These are phyloP conservation scores for Periglandula ipomoeae DNA, from an alignment of 2,329 filamentous ascomycete species.

Conservation along the genomic window DNA sequence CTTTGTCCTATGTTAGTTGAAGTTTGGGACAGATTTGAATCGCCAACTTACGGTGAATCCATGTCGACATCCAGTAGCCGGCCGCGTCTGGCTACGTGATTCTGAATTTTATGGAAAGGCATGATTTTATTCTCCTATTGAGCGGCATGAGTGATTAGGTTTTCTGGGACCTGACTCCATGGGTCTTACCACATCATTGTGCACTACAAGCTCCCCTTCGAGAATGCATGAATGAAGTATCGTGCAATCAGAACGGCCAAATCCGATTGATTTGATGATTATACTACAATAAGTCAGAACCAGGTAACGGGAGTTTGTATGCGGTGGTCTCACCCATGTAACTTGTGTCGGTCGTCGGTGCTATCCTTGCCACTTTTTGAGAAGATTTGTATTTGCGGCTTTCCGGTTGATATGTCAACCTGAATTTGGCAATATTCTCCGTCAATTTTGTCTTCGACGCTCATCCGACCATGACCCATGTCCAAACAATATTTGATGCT, in stretches of 20 bases:
- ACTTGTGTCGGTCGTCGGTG: constrained; percentile 54
- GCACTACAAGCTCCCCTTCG: constrained; percentile 76
- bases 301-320: not conserved
- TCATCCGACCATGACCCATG: constrained; percentile 54
- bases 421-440: constrained; percentile 90
- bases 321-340: constrained; percentile 41
- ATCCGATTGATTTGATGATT: constrained; percentile 54
- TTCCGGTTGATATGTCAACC: constrained; percentile 52
- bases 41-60: constrained; percentile 53
- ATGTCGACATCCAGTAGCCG: constrained; percentile 55
- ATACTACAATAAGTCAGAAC: constrained; percentile 26
- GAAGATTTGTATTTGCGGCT: constrained; percentile 63
- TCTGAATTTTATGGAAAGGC: constrained; percentile 74
- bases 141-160: no score
- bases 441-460: constrained; percentile 74
- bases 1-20: constrained; percentile 25
- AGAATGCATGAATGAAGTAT: constrained; percentile 63
- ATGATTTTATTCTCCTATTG: constrained; percentile 52
- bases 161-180: no score
- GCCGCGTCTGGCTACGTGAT: constrained; percentile 68
- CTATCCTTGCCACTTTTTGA: constrained; percentile 91
- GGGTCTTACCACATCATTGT: constrained; percentile 53
- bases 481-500: constrained; percentile 67
- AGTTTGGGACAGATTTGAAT: no score
- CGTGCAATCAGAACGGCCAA: constrained; percentile 49